Conservation (phyloP, 208 protist genomes). For the Acanthamoeba sp. region DNA sequence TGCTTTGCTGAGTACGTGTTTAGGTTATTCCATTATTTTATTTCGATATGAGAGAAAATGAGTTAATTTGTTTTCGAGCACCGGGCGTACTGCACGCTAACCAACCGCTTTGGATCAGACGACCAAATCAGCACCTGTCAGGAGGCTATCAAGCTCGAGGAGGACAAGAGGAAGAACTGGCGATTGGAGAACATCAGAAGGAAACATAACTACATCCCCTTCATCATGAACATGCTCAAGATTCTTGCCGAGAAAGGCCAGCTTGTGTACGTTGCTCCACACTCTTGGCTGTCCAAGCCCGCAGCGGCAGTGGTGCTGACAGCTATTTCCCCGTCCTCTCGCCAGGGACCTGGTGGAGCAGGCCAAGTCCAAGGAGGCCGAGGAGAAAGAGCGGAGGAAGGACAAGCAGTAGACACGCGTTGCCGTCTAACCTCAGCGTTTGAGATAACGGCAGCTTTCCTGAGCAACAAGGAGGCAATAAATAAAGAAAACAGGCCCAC, state of each 20-base stretch:
- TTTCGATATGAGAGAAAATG: no score
- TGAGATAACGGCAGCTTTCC: neutral
- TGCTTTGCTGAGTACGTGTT: neutral
- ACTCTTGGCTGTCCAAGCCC: no score
- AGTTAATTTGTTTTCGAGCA: no score
- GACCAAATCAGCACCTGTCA: conserved; percentile 88
- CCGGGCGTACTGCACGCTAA: neutral
- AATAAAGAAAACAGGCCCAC: neutral
- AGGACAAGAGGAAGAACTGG: conserved; percentile 87
- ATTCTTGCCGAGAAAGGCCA: conserved; percentile 94
- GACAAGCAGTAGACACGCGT: neutral
- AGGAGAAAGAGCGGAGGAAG: conserved; percentile 38
- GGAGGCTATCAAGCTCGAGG: conserved; percentile 88
- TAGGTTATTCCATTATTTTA: no score
- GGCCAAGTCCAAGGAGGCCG: conserved; percentile 22
- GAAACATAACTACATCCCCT: conserved; percentile 98
- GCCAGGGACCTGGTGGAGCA: conserved; percentile 30
- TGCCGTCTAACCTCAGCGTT: no score
- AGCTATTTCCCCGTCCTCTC: neutral
- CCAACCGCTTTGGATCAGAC: neutral
- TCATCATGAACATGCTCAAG: conserved; percentile 95
- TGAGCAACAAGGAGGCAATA: neutral
- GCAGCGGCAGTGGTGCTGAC: neutral
- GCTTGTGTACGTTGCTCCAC: conserved; percentile 81
- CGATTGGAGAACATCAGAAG: conserved; percentile 95